Evolutionary conservation across 2,329 filamentous ascomycete species (phyloP), one percentile per base, ranked within the genome.

Genomic region (Arthrobotrys musiformis): DNA sequence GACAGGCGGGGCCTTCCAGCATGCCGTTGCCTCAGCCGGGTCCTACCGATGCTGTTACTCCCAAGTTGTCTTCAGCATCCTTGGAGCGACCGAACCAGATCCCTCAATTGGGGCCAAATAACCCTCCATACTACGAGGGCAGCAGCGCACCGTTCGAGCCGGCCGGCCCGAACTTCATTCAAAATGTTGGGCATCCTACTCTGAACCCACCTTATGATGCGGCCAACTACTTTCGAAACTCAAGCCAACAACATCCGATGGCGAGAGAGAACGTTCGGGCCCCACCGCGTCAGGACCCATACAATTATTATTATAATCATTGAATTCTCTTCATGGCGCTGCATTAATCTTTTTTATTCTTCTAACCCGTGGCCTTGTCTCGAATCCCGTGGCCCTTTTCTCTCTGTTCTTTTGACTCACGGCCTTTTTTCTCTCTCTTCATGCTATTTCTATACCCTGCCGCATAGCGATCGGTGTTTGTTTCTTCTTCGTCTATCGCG

Each of bases 41-140:
- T 3, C 46, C 64, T 3, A 33, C 58, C 7, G 72, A 76, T 35
- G 56, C 72, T 3, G 72, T 66, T 4, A 76, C 72, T 5, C 72
- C 72, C 33, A 76, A 76, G 24, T 28, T 76, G 0, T 76, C 72
- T 2, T 76, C 72, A 3, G 72, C 72, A 9, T 76, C 72, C 13
- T 35, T 76, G 4, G 72, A 76, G 35, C 72, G 64, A 7, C 52
- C 70, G 13, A 11, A 5, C 15, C 42, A 44, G n/a, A 44, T 46
- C 5, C 46, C 56, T 5, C 40, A 19, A n/a, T 30, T 62, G 19
- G 44, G 28, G 8, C 15, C 15, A 28, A 35, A 58, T 2, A 40
- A 58, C 3, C 33, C 42, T 1, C 19, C 22, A 11, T 33, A 52
- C 33, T 58, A 37, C 11, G 52, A 58, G 15, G 46, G 19, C 22